A percentile compares a stretch with the other conserved stretches of the same genome.
Evolutionary conservation across 1,284 basidiomycete genomes (phyloP).

Genomic region (Sphagnurus paluster): DNA sequence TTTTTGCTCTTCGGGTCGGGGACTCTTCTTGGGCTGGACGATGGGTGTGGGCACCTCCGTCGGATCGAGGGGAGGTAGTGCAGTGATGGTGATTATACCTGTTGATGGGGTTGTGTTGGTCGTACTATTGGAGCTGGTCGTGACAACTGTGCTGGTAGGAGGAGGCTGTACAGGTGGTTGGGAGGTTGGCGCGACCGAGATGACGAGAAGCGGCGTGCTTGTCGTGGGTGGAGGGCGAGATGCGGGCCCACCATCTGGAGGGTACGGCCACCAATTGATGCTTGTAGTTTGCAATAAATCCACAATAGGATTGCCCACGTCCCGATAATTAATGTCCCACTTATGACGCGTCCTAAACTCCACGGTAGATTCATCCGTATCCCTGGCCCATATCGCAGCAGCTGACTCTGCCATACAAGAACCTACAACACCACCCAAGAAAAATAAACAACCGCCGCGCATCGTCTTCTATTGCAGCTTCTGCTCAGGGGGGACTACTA

Average conservation of each 20-base stretch:
- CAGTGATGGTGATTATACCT: conserved; percentile 13
- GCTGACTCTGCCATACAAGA: conserved; percentile 4
- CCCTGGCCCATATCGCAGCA: too few species aligned
- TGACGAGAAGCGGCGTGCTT: conserved; percentile 4
- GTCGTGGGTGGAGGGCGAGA: conserved; percentile 4
- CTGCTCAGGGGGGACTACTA: conserved; percentile 38
- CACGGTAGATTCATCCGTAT: too few species aligned
- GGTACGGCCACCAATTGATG: conserved; percentile 16
- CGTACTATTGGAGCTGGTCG: neutral
- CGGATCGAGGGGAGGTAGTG: conserved; percentile 13
- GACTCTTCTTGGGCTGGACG: conserved; percentile 7
- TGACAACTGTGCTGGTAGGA: neutral
- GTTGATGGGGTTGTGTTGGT: neutral
- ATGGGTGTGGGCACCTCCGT: conserved; percentile 8
- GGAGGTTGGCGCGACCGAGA: conserved; percentile 2
- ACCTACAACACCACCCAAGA: conserved; percentile 6
- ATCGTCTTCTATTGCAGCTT: conserved; percentile 17
- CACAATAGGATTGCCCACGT: conserved; percentile 13
- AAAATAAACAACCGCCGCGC: conserved; percentile 4
- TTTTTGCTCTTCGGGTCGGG: conserved; percentile 2
- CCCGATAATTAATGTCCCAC: conserved; percentile 21
- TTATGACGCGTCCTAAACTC: conserved; percentile 6
- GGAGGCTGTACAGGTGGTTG: conserved; percentile 8
- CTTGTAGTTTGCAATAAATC: conserved; percentile 10
- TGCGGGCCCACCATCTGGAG: conserved; percentile 23